phyloP scores from a whole-genome alignment of 345 rosid genomes.

The Turnera subulata region DNA sequence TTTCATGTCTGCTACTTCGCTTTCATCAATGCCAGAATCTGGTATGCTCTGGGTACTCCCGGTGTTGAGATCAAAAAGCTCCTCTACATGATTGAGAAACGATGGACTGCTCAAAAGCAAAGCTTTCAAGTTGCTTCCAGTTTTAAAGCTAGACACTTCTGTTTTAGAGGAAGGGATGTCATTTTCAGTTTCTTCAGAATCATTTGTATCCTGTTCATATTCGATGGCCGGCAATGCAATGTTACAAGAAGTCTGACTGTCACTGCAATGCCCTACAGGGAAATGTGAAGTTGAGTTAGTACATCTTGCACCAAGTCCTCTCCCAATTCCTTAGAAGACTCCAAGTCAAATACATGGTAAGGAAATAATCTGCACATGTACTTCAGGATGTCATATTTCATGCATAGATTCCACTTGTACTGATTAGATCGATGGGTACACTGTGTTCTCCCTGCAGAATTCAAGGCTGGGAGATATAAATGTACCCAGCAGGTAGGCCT shows the following conservation, averaged over 20 bases:
- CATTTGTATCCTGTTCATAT: conserved; percentile 3
- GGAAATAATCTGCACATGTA: no score
- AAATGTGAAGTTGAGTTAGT: neutral
- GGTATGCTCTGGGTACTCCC: conserved; percentile 16
- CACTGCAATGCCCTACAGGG: conserved; percentile 30
- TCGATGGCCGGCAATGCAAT: conserved; percentile 13
- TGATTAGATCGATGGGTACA: no score
- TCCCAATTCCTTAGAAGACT: no score
- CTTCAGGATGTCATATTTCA: no score
- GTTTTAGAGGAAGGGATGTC: neutral
- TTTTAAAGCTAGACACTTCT: conserved; percentile 16
- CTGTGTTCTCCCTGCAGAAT: no score
- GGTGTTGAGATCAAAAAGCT: conserved; percentile 40
- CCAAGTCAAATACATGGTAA: no score
- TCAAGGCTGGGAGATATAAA: no score
- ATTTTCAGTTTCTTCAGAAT: conserved; percentile 14
- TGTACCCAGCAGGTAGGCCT: no score
- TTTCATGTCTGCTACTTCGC: conserved; percentile 19
- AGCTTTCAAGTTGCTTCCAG: conserved; percentile 26
- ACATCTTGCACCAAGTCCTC: no score
- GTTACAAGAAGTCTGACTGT: conserved; percentile 26
- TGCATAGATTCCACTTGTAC: no score
- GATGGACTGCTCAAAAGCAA: conserved; percentile 43
- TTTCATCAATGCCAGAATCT: conserved; percentile 7
- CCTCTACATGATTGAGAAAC: conserved; percentile 46